A percentile compares a stretch with the other conserved stretches of the same genome.
Conservation (phyloP, 208 protist genomes). For the Porcisia hertigi region DNA sequence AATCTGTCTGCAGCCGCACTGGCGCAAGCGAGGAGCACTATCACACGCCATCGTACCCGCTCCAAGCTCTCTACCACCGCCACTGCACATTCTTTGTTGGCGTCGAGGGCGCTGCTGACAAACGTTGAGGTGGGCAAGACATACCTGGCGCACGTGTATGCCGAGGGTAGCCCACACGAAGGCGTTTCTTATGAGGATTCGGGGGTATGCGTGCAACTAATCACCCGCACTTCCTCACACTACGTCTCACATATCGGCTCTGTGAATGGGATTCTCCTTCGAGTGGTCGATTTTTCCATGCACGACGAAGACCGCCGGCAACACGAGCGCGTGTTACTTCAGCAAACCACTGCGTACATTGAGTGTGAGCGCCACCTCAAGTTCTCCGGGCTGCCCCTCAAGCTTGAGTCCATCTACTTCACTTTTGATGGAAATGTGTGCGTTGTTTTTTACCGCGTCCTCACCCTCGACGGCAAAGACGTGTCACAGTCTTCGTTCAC, state of each 20-base stretch:
- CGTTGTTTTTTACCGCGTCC: constrained; percentile 56
- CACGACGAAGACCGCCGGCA: constrained; percentile 31
- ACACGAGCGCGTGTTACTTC: constrained; percentile 20
- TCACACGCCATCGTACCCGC: not conserved
- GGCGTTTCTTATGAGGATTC: constrained; percentile 47
- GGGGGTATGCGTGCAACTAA: constrained; percentile 47
- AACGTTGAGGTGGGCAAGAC: constrained; percentile 31
- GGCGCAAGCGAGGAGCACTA: not conserved
- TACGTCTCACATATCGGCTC: constrained; percentile 20
- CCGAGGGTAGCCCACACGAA: constrained; percentile 44
- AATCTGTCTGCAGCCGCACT: constrained; percentile 15
- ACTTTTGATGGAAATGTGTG: constrained; percentile 62
- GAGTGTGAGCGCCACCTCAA: constrained; percentile 63
- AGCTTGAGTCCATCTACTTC: constrained; percentile 58
- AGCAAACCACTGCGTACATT: constrained; percentile 36
- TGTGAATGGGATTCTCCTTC: constrained; percentile 51
- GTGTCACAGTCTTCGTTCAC: not conserved
- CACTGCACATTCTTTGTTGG: not conserved
- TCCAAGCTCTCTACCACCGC: not conserved
- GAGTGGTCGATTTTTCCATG: constrained; percentile 32
- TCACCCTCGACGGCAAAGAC: constrained; percentile 16
- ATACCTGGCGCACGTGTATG: constrained; percentile 51
- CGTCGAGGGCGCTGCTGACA: not conserved
- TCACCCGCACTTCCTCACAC: not conserved
- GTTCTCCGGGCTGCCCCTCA: constrained; percentile 64